Percentiles rank a stretch among this genome's conserved stretches.
Evolutionary conservation across 2,329 filamentous ascomycete genomes (phyloP).

Genomic region (Trichophyton equinum): DNA sequence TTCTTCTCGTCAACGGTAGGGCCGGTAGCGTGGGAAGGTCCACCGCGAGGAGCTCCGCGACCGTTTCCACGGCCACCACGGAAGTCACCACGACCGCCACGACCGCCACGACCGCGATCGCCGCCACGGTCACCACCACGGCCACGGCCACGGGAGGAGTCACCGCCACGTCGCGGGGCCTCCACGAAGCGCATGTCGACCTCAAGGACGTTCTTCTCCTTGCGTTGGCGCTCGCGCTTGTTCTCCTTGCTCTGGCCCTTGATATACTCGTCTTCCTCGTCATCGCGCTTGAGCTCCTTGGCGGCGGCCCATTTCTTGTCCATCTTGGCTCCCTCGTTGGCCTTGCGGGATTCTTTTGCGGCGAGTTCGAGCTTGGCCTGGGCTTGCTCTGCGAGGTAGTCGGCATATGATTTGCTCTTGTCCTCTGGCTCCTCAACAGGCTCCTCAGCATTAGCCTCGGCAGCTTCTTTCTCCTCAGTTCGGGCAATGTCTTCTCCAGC

Average conservation of each 20-base stretch:
- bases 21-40: slow-evolving; percentile 23
- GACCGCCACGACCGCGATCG: slow-evolving; percentile 20
- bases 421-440: slow-evolving; percentile 55
- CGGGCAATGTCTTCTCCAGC: slow-evolving; percentile 81
- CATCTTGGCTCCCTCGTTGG: slow-evolving; percentile 79
- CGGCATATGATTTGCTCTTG: slow-evolving; percentile 78
- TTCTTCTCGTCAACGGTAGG: slow-evolving; percentile 35
- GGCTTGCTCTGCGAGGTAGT: slow-evolving; percentile 68
- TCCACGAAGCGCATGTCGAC: slow-evolving; percentile 77
- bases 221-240: slow-evolving; percentile 72
- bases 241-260: slow-evolving; percentile 49
- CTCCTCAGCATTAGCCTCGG: slow-evolving; percentile 30
- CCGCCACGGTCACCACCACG: slow-evolving; percentile 39
- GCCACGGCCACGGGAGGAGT: slow-evolving; percentile 36
- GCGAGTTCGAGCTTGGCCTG: slow-evolving; percentile 62
- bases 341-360: slow-evolving; percentile 62
- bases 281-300: slow-evolving; percentile 49
- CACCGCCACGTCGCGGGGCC: slow-evolving; percentile 43
- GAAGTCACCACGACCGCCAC: slow-evolving; percentile 26
- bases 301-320: slow-evolving; percentile 90
- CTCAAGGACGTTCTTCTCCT: slow-evolving; percentile 80
- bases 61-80: slow-evolving; percentile 34
- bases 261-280: slow-evolving; percentile 58
- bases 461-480: slow-evolving; percentile 64
- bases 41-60: slow-evolving; percentile 24